Evolutionary conservation across 2,329 filamentous ascomycete genomes (phyloP).

Genomic region (Ophiocordyceps camponoti-leonardi): DNA sequence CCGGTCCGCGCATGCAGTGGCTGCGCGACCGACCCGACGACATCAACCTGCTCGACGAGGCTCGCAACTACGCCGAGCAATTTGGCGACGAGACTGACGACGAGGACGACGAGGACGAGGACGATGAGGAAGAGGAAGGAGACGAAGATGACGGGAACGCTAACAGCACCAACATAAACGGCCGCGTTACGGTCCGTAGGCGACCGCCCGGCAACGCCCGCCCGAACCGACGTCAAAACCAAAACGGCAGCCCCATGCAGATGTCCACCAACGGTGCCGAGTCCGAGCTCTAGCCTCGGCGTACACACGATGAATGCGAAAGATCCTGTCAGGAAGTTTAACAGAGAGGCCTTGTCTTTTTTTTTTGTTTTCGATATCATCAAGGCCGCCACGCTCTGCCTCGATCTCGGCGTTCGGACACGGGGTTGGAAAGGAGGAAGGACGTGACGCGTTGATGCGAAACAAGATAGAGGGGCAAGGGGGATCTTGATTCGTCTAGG

Average conservation of each 20-base stretch:
- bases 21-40: slow-evolving; percentile 68
- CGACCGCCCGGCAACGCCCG: slow-evolving; percentile 24
- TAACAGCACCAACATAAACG: slow-evolving; percentile 25
- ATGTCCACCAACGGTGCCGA: slow-evolving; percentile 38
- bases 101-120: slow-evolving; percentile 32
- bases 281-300: slow-evolving; percentile 31
- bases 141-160: not conserved
- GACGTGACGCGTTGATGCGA: too few relatives aligned
- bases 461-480: too few relatives aligned
- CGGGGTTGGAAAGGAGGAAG: too few relatives aligned
- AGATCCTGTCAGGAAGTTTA: not conserved
- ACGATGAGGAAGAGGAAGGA: not conserved
- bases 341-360: too few relatives aligned
- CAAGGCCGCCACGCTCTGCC: too few relatives aligned
- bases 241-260: slow-evolving; percentile 40
- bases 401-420: too few relatives aligned
- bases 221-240: slow-evolving; percentile 24
- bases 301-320: not conserved
- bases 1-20: slow-evolving; percentile 95
- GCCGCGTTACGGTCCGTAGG: slow-evolving; percentile 22
- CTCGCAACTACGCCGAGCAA: slow-evolving; percentile 33
- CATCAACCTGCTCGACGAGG: slow-evolving; percentile 71
- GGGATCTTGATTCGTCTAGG: too few relatives aligned
- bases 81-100: slow-evolving; percentile 38
- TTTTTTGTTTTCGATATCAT: too few relatives aligned